Conservation (phyloP, 1,139 yeast species). For the Kodamaea anthophila region DNA sequence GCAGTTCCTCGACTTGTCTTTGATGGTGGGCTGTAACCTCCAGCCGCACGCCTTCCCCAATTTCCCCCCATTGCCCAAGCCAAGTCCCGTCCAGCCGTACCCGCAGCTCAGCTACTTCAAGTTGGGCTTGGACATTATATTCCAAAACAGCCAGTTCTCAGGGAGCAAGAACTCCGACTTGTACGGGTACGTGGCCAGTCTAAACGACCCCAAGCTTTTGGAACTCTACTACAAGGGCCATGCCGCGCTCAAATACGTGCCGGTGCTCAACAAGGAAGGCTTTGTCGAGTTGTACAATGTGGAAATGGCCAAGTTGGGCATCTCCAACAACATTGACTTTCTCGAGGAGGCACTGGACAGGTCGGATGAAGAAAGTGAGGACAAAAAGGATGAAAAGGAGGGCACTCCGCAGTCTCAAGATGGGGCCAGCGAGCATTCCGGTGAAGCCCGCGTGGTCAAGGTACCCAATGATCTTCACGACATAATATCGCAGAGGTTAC, state of each 20-base stretch:
- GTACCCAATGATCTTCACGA: conserved; percentile 80
- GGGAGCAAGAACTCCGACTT: conserved; percentile 25
- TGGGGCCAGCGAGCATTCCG: background rate
- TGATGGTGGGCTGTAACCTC: conserved; percentile 72
- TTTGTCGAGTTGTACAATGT: conserved; percentile 51
- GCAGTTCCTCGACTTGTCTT: conserved; percentile 68
- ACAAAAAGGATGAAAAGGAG: conserved; percentile 4
- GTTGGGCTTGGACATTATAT: conserved; percentile 38
- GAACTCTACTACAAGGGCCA: conserved; percentile 37
- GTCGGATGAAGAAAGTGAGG: conserved; percentile 2
- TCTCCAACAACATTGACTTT: conserved; percentile 17
- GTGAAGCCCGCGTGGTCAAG: conserved; percentile 15
- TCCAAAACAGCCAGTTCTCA: conserved; percentile 28
- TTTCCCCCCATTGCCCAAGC: conserved; percentile 48
- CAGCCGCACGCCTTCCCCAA: conserved; percentile 61
- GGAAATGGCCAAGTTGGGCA: conserved; percentile 35
- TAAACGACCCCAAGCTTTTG: conserved; percentile 33
- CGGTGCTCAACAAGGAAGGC: conserved; percentile 67
- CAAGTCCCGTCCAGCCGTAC: conserved; percentile 37
- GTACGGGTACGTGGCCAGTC: conserved; percentile 30
- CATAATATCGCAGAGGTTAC: conserved; percentile 76
- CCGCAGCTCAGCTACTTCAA: conserved; percentile 41
- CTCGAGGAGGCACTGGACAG: conserved; percentile 6
- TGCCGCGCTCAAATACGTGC: conserved; percentile 45
- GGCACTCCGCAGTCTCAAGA: background rate